Evolutionary conservation across 345 rosid species (phyloP).

Genomic region (Kandelia obovata): DNA sequence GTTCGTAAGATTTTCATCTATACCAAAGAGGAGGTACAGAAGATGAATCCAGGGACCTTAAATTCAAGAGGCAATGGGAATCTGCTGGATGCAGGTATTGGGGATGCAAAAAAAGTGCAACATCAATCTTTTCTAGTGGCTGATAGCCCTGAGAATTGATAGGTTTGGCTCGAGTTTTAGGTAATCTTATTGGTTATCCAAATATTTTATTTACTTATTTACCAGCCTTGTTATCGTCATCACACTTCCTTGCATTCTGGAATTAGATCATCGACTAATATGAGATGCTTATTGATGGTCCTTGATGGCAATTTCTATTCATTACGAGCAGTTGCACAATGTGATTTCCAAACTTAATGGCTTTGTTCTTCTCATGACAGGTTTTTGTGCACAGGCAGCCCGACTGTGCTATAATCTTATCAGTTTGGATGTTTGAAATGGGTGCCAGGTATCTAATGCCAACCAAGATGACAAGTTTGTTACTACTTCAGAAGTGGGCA

Average conservation of each 20-base stretch:
- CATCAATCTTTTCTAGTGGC: not conserved
- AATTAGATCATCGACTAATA: too few species aligned
- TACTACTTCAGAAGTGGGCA: slow-evolving; percentile 9
- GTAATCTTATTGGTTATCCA: not conserved
- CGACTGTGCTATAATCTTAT: not conserved
- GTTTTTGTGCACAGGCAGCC: not conserved
- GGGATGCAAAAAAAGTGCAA: slow-evolving; percentile 16
- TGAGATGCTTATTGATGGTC: too few species aligned
- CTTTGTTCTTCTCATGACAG: not conserved
- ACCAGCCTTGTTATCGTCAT: not conserved
- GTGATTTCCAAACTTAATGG: not conserved
- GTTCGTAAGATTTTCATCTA: slow-evolving; percentile 61
- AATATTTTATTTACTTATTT: not conserved
- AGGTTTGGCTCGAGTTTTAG: slow-evolving; percentile 8
- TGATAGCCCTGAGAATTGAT: not conserved
- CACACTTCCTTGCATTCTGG: too few species aligned
- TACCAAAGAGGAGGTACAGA: slow-evolving; percentile 75
- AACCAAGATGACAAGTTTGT: slow-evolving; percentile 3
- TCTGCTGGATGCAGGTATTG: slow-evolving; percentile 19
- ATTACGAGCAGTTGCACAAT: too few species aligned
- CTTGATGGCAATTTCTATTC: too few species aligned
- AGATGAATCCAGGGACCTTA: slow-evolving; percentile 59
- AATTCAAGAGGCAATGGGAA: slow-evolving; percentile 42
- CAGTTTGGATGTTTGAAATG: slow-evolving; percentile 13
- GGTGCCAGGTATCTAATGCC: not conserved